Evolutionary conservation across 179 eudicot genomes (phyloP).

Genomic region (Monotropa hypopitys): DNA sequence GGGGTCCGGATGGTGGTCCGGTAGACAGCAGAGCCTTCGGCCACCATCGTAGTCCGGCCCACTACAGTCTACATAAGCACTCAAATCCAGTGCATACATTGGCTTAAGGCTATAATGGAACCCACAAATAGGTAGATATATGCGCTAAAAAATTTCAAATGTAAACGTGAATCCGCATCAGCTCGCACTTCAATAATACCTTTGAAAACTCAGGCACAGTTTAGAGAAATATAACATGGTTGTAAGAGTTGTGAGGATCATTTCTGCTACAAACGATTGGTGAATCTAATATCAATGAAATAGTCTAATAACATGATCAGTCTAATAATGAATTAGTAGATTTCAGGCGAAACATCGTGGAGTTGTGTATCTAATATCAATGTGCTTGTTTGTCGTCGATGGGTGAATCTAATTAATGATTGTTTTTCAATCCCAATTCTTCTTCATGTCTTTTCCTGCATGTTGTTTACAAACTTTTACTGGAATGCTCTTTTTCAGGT

Average conservation of each 20-base stretch:
- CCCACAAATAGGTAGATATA: too few species aligned
- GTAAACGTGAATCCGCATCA: background rate
- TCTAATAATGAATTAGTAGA: too few species aligned
- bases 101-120: too few species aligned
- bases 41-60: too few species aligned
- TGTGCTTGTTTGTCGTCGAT: background rate
- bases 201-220: background rate
- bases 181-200: background rate
- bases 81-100: too few species aligned
- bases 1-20: too few species aligned
- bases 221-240: background rate
- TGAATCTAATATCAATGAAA: background rate
- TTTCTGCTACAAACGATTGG: too few species aligned
- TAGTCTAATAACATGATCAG: background rate
- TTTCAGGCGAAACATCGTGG: background rate
- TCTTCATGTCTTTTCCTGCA: background rate
- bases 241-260: background rate
- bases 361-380: background rate
- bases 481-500: constrained; percentile 30
- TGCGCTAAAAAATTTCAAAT: background rate
- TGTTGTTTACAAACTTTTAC: background rate
- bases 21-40: too few species aligned
- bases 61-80: too few species aligned
- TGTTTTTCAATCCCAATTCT: background rate
- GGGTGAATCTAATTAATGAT: background rate